A percentile compares a stretch with the other conserved stretches of the same genome.
These are phyloP conservation scores for Avena eriantha DNA, from an alignment of 176 grass and related monocot species.

Conservation along the genomic window DNA sequence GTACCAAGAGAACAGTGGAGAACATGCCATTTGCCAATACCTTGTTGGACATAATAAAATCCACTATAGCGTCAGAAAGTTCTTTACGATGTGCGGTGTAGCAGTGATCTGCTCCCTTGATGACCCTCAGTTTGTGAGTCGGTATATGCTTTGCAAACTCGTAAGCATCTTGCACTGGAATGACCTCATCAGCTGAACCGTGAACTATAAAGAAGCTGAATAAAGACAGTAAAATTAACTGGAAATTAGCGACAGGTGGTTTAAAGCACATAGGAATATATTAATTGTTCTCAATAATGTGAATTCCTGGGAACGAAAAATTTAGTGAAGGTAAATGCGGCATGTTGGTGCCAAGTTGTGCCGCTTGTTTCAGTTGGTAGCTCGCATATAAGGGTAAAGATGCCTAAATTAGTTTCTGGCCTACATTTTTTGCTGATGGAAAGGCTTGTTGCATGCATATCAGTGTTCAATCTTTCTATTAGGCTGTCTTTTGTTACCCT, in stretches of 20 bases:
- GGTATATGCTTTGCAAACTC: constrained; percentile 82
- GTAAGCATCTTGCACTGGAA: constrained; percentile 80
- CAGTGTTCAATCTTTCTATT: constrained; percentile 74
- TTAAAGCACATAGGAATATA: neutral
- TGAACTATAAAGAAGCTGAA: constrained; percentile 81
- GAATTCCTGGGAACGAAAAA: neutral
- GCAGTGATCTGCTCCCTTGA: constrained; percentile 87
- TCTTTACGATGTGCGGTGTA: constrained; percentile 73
- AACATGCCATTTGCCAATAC: constrained; percentile 6
- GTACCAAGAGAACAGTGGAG: neutral
- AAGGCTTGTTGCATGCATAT: constrained; percentile 72
- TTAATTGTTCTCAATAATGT: neutral
- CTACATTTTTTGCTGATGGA: constrained; percentile 84
- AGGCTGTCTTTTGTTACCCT: constrained; percentile 80
- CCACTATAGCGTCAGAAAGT: constrained; percentile 57
- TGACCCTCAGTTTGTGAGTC: constrained; percentile 73
- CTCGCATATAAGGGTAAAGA: neutral
- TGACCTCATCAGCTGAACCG: constrained; percentile 74
- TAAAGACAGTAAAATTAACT: constrained; percentile 10
- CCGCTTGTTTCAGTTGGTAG: neutral
- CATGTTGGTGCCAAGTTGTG: neutral
- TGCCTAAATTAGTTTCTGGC: constrained; percentile 42
- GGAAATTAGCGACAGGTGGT: neutral
- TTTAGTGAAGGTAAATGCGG: constrained; percentile 18
- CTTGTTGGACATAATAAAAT: constrained; percentile 53